Base-by-base conservation (phyloP, 2,329 filamentous ascomycete genomes). In the Sarocladium strictum region DNA sequence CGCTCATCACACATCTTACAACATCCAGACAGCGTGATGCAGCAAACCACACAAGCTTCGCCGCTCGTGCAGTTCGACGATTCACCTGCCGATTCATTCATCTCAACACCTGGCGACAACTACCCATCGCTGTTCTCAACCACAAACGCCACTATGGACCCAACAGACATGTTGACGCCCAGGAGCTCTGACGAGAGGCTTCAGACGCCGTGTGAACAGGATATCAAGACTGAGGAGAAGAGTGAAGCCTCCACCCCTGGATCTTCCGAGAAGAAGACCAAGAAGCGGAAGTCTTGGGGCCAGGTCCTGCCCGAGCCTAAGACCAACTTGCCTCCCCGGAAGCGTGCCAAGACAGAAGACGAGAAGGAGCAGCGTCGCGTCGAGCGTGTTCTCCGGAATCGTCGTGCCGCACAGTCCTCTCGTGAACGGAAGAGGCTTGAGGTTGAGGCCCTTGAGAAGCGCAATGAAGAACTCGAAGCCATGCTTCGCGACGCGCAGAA, bases 261-360 rank as follows among this genome's bases (percentile, higher is more conserved):
- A 1, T 56, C 64, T 1, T 57, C 64, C 0, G 81, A 86, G 47
- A 90, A 89, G 79, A 94, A 90, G 76, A 75, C 80, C 33, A 97
- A 97, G 83, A 97, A 97, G 83, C 81, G 94, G 65, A 99, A 97
- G 76, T 97, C 94, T 50, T 99, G 94, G 94, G 94, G 94, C 51
- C 94, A 99, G 72, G 90, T 96, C 69, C 84, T 97, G 38, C 94
- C 94, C 17, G 90, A 95, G 67, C 94, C 94, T 41, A 97, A 97
- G 81, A 97, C 94, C 29, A 95, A 93, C 67, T 84, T 97, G 7
- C 93, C 93, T 58, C 93, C 93, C 37, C 86, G 92, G 61, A 99
- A 99, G 83, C 90, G 94, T 58, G 94, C 94, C 63, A 99, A 97
- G 81, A 99, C 94, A 2, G 93, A 96, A 65, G 94, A 97, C 66